These are phyloP conservation scores for Kwoniella shivajii DNA, from an alignment of 1,284 basidiomycete species.

Conservation along the genomic window DNA sequence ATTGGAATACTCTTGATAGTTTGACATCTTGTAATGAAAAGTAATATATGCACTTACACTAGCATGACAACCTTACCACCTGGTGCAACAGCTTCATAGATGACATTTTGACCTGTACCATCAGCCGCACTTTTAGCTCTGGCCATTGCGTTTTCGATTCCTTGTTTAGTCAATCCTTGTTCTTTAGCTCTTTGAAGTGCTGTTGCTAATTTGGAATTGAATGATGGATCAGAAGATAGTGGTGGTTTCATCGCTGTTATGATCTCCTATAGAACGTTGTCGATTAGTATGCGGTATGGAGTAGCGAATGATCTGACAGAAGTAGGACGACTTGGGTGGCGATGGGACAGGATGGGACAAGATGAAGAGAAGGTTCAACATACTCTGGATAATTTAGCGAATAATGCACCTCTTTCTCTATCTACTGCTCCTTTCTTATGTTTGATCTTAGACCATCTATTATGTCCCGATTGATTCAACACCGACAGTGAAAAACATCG, in stretches of 20 bases:
- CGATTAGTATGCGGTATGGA: neutral
- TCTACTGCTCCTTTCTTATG: constrained; percentile 75
- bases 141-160: constrained; percentile 70
- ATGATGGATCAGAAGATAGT: constrained; percentile 65
- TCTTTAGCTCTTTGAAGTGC: constrained; percentile 66
- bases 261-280: constrained; percentile 63
- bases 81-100: constrained; percentile 72
- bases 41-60: constrained; percentile 64
- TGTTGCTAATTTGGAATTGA: constrained; percentile 65
- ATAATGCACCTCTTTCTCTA: constrained; percentile 64
- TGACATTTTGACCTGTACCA: constrained; percentile 47
- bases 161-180: constrained; percentile 72
- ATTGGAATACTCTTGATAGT: too few relatives aligned
- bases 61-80: constrained; percentile 69
- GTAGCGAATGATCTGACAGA: too few relatives aligned
- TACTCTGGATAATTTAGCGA: constrained; percentile 65
- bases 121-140: constrained; percentile 51
- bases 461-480: constrained; percentile 32
- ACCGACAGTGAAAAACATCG: constrained; percentile 20
- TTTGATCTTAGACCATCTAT: constrained; percentile 80
- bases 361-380: constrained; percentile 29
- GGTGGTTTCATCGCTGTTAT: constrained; percentile 66
- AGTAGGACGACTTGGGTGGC: too few relatives aligned
- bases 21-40: neutral
- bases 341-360: neutral